phyloP scores from a whole-genome alignment of 176 grass and related monocot genomes.

The Melocanna baccifera region DNA sequence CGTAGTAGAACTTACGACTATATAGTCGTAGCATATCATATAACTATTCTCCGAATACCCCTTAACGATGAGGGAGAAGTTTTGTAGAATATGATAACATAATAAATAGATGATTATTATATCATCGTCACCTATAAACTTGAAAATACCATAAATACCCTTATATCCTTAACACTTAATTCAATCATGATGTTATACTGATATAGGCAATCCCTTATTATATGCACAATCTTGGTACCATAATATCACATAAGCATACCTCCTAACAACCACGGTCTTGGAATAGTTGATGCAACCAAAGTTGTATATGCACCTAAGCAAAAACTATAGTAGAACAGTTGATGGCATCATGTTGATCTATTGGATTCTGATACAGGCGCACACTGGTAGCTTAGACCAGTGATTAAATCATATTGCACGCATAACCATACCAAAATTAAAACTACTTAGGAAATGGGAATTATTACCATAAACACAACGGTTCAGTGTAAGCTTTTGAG shows the following conservation, averaged over 20 bases:
- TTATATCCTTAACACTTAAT: too few relatives aligned
- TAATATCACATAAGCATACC: neutral
- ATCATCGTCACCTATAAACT: too few relatives aligned
- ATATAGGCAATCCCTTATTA: neutral
- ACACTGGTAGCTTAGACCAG: neutral
- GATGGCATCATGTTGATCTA: neutral
- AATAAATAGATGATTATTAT: too few relatives aligned
- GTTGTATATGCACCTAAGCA: neutral
- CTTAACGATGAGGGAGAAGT: too few relatives aligned
- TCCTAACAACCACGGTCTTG: too few relatives aligned
- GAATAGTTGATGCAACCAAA: neutral
- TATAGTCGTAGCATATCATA: too few relatives aligned
- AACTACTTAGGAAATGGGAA: neutral
- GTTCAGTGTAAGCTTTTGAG: neutral
- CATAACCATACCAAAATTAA: neutral
- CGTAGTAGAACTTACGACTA: too few relatives aligned
- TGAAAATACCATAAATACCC: too few relatives aligned
- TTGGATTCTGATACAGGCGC: neutral
- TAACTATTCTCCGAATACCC: too few relatives aligned
- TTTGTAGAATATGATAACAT: too few relatives aligned
- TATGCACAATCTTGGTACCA: neutral
- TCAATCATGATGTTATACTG: neutral
- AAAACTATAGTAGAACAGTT: neutral
- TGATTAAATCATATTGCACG: neutral
- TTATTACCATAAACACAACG: neutral